Conservation (phyloP, 352 stramenopile species). For the Elongisporangium prolatum region DNA sequence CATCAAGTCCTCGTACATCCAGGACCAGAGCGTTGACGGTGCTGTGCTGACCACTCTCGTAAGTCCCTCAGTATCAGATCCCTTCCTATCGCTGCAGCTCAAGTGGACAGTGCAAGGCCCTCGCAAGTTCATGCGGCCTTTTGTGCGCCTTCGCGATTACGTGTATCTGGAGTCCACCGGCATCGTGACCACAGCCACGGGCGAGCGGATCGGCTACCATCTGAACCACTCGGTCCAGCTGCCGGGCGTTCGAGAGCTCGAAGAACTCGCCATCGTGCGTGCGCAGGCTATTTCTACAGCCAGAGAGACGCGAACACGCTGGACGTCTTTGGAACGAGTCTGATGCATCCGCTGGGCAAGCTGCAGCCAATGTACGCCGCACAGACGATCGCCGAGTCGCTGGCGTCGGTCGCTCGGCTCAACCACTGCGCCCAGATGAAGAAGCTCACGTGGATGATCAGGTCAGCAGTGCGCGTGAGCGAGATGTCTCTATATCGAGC, state of each 20-base stretch:
- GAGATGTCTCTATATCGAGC: constrained; percentile 13
- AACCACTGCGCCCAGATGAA: constrained; percentile 37
- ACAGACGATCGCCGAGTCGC: neutral
- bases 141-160: constrained; percentile 41
- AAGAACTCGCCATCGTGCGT: constrained; percentile 7
- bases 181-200: constrained; percentile 19
- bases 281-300: constrained; percentile 6
- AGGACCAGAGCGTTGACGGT: constrained; percentile 19
- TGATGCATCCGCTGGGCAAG: constrained; percentile 5
- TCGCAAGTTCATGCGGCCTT: constrained; percentile 14
- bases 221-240: constrained; percentile 1
- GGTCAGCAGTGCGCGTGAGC: constrained; percentile 10
- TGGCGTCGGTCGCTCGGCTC: neutral
- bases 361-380: neutral
- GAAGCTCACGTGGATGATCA: constrained; percentile 33
- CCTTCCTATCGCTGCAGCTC: constrained; percentile 22
- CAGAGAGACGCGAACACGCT: constrained; percentile 1
- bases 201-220: no score
- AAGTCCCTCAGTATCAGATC: constrained; percentile 12
- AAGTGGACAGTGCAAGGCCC: constrained; percentile 20
- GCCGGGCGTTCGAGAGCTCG: constrained; percentile 5
- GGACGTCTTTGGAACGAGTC: constrained; percentile 3
- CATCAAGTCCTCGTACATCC: constrained; percentile 25
- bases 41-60: constrained; percentile 17
- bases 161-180: constrained; percentile 51